Conservation (phyloP, 148 eudicot species). For the Heliamphora exappendiculata region DNA sequence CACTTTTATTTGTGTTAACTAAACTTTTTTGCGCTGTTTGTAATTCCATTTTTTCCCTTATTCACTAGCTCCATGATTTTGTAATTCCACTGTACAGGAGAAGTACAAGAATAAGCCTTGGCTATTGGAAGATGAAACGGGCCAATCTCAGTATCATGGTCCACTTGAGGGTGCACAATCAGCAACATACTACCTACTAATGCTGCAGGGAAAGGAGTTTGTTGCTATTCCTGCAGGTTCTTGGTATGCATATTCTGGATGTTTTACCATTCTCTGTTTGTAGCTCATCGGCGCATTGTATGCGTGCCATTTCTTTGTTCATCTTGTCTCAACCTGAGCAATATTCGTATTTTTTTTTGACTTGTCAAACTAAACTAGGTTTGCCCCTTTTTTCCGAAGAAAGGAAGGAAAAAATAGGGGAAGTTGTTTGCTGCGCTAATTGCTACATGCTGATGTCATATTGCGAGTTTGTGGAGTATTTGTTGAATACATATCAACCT, state of each 20-base stretch:
- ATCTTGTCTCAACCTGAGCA: background rate
- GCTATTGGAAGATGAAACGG: slow-evolving; percentile 94
- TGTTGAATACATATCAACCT: background rate
- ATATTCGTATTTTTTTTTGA: background rate
- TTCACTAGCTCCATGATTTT: slow-evolving; percentile 5
- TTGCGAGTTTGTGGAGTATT: background rate
- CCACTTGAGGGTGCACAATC: slow-evolving; percentile 76
- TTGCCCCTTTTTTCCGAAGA: background rate
- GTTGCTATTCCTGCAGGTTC: slow-evolving; percentile 95
- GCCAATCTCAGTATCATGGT: slow-evolving; percentile 82
- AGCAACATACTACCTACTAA: slow-evolving; percentile 81
- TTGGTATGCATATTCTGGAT: slow-evolving; percentile 44
- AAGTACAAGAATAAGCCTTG: slow-evolving; percentile 94
- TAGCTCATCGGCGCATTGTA: background rate
- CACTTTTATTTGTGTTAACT: background rate
- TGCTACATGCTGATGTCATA: background rate
- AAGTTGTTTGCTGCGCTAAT: background rate
- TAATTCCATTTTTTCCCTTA: background rate
- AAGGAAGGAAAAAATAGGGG: background rate
- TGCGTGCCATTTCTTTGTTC: background rate
- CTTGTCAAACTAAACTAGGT: background rate
- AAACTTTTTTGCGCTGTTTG: background rate
- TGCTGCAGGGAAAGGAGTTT: slow-evolving; percentile 90
- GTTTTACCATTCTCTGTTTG: background rate
- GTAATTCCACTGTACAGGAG: slow-evolving; percentile 42